Percentiles rank a stretch among this genome's conserved stretches.
phyloP scores from a whole-genome alignment of 169 alveolate genomes.

The Neospora caninum region DNA sequence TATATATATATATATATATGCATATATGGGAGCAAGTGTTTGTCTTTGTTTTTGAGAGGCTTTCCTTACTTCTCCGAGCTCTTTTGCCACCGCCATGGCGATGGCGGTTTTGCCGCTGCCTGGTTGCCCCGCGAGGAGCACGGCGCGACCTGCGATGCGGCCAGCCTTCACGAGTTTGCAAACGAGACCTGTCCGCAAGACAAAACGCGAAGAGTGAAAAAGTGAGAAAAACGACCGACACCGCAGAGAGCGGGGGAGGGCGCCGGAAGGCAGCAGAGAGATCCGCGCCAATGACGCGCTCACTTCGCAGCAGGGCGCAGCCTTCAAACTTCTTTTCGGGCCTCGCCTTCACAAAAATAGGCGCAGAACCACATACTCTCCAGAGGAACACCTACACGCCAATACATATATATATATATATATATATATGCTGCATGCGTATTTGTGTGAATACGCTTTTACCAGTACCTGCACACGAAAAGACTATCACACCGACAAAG shows the following conservation, averaged over 20 bases:
- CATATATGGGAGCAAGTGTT: too few relatives aligned
- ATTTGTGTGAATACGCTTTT: too few relatives aligned
- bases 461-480: too few relatives aligned
- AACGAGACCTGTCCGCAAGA: slow-evolving; percentile 90
- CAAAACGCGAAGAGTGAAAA: slow-evolving; percentile 79
- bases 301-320: too few relatives aligned
- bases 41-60: neutral
- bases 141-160: slow-evolving; percentile 98
- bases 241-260: too few relatives aligned
- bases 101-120: slow-evolving; percentile 99
- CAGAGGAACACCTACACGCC: neutral
- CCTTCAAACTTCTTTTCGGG: too few relatives aligned
- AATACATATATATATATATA: neutral
- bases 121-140: slow-evolving; percentile 98
- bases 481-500: too few relatives aligned
- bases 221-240: neutral
- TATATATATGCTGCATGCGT: neutral
- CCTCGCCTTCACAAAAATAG: too few relatives aligned
- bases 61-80: slow-evolving; percentile 89
- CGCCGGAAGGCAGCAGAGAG: too few relatives aligned
- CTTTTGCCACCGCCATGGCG: slow-evolving; percentile 99
- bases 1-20: too few relatives aligned
- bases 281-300: too few relatives aligned
- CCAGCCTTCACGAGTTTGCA: slow-evolving; percentile 96
- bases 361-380: too few relatives aligned